These are phyloP conservation scores for Catunica adiposa DNA, from an alignment of 2,329 filamentous ascomycete species.

Conservation along the genomic window DNA sequence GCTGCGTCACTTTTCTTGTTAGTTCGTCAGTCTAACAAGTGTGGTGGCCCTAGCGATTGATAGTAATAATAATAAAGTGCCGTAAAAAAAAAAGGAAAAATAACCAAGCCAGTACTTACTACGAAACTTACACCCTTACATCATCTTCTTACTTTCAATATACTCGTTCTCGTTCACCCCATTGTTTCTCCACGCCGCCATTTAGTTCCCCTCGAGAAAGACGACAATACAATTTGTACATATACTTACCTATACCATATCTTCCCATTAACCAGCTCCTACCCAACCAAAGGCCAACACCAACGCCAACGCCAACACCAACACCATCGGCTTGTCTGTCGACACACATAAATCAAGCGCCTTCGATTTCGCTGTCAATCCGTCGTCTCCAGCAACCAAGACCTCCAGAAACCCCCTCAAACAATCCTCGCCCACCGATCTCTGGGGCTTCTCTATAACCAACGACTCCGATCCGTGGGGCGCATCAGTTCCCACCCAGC, in stretches of 20 bases:
- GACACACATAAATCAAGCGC: neutral
- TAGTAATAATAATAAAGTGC: neutral
- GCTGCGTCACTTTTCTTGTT: neutral
- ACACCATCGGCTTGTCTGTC: neutral
- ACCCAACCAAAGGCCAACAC: neutral
- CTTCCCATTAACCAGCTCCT: neutral
- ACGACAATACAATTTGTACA: neutral
- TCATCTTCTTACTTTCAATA: neutral
- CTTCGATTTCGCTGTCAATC: neutral
- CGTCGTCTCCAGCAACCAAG: conserved; percentile 16
- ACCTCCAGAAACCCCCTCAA: conserved; percentile 18
- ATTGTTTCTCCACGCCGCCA: neutral
- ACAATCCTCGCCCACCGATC: conserved; percentile 19
- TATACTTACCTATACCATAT: neutral
- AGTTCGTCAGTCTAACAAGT: neutral
- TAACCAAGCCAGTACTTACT: neutral
- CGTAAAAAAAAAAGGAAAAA: conserved; percentile 2
- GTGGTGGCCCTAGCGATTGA: neutral
- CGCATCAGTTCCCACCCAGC: neutral
- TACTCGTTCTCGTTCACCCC: neutral
- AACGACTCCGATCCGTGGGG: conserved; percentile 8
- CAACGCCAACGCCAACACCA: neutral
- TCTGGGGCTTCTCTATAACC: conserved; percentile 2
- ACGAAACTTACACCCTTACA: conserved; percentile 1
- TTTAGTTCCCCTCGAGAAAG: neutral